Evolutionary conservation across 2,329 filamentous ascomycete genomes (phyloP).

Genomic region (Dactylonectria macrodidyma): DNA sequence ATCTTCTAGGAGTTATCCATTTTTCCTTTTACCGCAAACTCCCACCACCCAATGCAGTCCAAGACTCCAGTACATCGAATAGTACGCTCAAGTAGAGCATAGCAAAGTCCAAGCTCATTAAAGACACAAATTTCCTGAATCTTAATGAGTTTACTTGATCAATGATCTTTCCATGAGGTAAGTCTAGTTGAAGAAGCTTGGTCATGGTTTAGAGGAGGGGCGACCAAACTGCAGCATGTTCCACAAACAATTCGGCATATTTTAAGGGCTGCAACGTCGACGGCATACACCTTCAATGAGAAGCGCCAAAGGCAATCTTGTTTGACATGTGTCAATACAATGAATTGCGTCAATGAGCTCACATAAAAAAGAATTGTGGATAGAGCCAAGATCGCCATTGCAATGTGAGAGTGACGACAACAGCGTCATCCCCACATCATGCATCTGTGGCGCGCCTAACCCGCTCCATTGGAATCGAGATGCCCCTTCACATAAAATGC

Average conservation of each 20-base stretch:
- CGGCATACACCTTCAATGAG: background rate
- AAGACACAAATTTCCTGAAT: too few relatives aligned
- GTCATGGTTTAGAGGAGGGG: slow-evolving; percentile 4
- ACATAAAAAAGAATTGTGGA: background rate
- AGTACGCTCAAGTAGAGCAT: too few relatives aligned
- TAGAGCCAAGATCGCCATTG: background rate
- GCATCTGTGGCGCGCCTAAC: background rate
- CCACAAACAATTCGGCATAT: too few relatives aligned
- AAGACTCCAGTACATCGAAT: too few relatives aligned
- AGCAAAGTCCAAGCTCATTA: too few relatives aligned
- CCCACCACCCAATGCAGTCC: too few relatives aligned
- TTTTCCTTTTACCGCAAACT: too few relatives aligned
- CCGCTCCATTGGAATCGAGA: slow-evolving; percentile 6
- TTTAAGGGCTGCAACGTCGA: background rate
- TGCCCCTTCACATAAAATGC: background rate
- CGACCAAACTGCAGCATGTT: too few relatives aligned
- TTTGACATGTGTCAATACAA: background rate
- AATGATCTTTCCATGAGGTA: too few relatives aligned
- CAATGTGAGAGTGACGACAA: slow-evolving; percentile 11
- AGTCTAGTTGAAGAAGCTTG: too few relatives aligned
- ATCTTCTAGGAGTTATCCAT: too few relatives aligned
- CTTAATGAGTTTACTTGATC: too few relatives aligned
- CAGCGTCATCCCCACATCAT: slow-evolving; percentile 29
- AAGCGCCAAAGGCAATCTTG: background rate
- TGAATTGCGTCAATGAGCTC: background rate